Evolutionary conservation across 2,329 filamentous ascomycete genomes (phyloP).

Genomic region (Geosmithia morbida): DNA sequence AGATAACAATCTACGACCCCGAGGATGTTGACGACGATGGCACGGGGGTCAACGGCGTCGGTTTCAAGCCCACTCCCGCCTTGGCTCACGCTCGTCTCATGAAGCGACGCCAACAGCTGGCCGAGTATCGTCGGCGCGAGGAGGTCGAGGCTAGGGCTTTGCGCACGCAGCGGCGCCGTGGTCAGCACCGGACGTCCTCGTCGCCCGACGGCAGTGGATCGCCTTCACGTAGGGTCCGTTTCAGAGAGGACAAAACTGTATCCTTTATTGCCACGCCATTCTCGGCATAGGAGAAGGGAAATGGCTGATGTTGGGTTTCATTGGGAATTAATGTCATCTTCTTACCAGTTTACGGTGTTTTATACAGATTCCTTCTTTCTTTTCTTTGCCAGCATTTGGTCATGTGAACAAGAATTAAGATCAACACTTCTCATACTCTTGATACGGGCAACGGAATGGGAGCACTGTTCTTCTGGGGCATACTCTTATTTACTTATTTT

Average conservation of each 20-base stretch:
- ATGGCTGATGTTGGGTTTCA: background rate
- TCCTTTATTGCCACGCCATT: constrained; percentile 5
- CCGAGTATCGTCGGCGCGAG: constrained; percentile 46
- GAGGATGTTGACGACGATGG: constrained; percentile 53
- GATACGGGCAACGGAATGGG: no score
- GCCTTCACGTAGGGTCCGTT: constrained; percentile 17
- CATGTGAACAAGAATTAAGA: no score
- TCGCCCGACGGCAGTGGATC: background rate
- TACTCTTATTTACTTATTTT: background rate
- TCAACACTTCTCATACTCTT: no score
- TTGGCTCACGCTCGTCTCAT: constrained; percentile 41
- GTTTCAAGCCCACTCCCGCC: constrained; percentile 49
- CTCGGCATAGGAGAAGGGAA: constrained; percentile 7
- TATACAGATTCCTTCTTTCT: no score
- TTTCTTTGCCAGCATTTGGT: no score
- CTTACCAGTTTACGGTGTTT: no score
- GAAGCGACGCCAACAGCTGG: constrained; percentile 45
- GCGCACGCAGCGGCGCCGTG: constrained; percentile 35
- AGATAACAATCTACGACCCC: constrained; percentile 52
- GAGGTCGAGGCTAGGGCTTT: constrained; percentile 43
- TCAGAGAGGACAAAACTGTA: constrained; percentile 15
- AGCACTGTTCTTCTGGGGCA: background rate
- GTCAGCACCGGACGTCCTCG: constrained; percentile 3
- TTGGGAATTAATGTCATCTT: no score
- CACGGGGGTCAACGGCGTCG: constrained; percentile 52